phyloP scores from a whole-genome alignment of 73 alveolate species.

The Paramecium caudatum region DNA sequence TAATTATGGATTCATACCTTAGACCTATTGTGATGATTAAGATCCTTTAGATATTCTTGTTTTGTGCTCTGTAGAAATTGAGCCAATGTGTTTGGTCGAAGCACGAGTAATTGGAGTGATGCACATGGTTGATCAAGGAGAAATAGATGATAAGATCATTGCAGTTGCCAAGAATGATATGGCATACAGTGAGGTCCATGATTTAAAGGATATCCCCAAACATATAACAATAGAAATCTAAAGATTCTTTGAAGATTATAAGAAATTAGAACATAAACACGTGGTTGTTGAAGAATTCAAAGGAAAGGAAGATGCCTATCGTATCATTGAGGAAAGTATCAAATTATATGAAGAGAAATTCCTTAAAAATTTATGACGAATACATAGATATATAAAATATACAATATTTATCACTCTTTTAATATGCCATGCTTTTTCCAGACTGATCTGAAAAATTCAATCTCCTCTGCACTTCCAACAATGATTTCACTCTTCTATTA shows the following conservation, averaged over 20 bases:
- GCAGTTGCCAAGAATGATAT: constrained; percentile 75
- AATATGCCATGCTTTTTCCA: constrained; percentile 30
- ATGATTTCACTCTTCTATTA: constrained; percentile 60
- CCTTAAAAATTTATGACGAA: constrained; percentile 39
- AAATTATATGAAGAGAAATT: constrained; percentile 70
- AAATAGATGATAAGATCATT: constrained; percentile 74
- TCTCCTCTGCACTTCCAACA: constrained; percentile 55
- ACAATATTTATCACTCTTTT: background rate
- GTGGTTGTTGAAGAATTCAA: constrained; percentile 75
- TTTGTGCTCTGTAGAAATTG: constrained; percentile 69
- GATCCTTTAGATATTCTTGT: constrained; percentile 79
- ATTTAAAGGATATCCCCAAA: constrained; percentile 62
- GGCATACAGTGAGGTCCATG: constrained; percentile 32
- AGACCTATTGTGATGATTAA: constrained; percentile 75
- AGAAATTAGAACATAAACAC: constrained; percentile 71
- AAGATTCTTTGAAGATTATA: constrained; percentile 78
- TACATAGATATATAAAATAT: background rate
- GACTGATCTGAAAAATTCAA: background rate
- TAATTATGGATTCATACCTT: constrained; percentile 78
- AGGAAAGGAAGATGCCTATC: constrained; percentile 74
- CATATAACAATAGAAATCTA: constrained; percentile 63
- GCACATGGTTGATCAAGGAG: constrained; percentile 79
- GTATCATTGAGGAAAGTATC: constrained; percentile 56
- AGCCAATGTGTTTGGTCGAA: constrained; percentile 74
- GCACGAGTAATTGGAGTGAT: constrained; percentile 76